Evolutionary conservation across 2,329 filamentous ascomycete species (phyloP).

Genomic region (Blumeria hordei): DNA sequence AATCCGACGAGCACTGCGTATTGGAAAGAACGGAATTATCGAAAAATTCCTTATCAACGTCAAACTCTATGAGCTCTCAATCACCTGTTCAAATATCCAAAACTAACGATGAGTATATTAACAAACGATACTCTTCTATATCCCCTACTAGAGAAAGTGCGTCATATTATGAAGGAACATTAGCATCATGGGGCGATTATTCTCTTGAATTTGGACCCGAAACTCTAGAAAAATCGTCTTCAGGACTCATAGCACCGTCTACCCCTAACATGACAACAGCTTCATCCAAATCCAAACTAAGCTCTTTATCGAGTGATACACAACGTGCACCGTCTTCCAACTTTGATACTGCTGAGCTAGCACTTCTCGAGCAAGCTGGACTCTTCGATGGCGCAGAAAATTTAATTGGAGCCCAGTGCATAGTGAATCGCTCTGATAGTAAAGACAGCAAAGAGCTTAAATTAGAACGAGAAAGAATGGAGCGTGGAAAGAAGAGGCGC

Average conservation of each 20-base stretch:
- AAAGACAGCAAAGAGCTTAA: constrained; percentile 13
- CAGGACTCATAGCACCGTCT: constrained; percentile 17
- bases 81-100: too few species aligned
- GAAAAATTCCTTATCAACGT: too few species aligned
- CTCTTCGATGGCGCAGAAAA: constrained; percentile 26
- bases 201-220: constrained; percentile 16
- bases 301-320: constrained; percentile 12
- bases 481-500: constrained; percentile 36
- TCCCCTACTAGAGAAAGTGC: too few species aligned
- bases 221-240: constrained; percentile 20
- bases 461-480: constrained; percentile 14
- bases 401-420: too few species aligned
- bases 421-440: constrained; percentile 15
- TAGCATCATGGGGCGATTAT: constrained; percentile 22
- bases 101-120: too few species aligned
- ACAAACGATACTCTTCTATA: too few species aligned
- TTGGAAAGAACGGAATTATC: too few species aligned
- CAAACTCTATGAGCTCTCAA: too few species aligned
- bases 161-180: constrained; percentile 5
- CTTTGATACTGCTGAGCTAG: constrained; percentile 39
- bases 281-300: constrained; percentile 16
- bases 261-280: constrained; percentile 9
- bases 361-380: constrained; percentile 42
- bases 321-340: constrained; percentile 13
- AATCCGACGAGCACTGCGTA: too few species aligned